These are phyloP conservation scores for Suhomyces sp. DNA, from an alignment of 805 yeast genomes.

Conservation along the genomic window DNA sequence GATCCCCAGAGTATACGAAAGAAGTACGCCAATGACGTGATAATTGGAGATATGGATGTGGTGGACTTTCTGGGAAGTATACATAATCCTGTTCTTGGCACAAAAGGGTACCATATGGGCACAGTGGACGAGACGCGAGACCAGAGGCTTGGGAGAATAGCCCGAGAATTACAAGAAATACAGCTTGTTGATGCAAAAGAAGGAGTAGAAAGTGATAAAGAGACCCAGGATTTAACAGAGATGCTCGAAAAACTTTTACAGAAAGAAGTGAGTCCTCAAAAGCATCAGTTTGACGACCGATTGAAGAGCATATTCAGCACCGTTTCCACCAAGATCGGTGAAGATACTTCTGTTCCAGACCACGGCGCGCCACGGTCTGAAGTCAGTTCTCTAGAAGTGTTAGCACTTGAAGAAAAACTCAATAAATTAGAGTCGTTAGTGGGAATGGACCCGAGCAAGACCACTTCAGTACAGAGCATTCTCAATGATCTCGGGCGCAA, in stretches of 20 bases:
- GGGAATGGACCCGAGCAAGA: conserved; percentile 15
- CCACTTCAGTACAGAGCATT: conserved; percentile 20
- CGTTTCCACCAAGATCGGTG: background rate
- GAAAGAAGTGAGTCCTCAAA: background rate
- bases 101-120: conserved; percentile 22
- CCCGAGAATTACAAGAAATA: conserved; percentile 38
- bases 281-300: background rate
- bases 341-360: background rate
- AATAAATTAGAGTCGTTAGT: conserved; percentile 18
- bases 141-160: conserved; percentile 37
- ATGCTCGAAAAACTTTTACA: conserved; percentile 1
- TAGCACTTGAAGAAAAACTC: conserved; percentile 26
- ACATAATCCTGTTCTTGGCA: conserved; percentile 12
- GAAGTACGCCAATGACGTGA: conserved; percentile 9
- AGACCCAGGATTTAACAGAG: conserved; percentile 1
- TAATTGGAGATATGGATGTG: conserved; percentile 17
- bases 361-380: background rate
- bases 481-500: conserved; percentile 33
- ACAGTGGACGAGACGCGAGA: conserved; percentile 33
- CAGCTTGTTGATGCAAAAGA: conserved; percentile 9
- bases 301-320: conserved; percentile 2
- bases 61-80: conserved; percentile 40
- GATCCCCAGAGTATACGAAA: background rate
- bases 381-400: conserved; percentile 7
- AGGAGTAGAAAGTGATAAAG: background rate